Conservation (phyloP, 1,284 basidiomycete species). For the Microbotryum intermedium region DNA sequence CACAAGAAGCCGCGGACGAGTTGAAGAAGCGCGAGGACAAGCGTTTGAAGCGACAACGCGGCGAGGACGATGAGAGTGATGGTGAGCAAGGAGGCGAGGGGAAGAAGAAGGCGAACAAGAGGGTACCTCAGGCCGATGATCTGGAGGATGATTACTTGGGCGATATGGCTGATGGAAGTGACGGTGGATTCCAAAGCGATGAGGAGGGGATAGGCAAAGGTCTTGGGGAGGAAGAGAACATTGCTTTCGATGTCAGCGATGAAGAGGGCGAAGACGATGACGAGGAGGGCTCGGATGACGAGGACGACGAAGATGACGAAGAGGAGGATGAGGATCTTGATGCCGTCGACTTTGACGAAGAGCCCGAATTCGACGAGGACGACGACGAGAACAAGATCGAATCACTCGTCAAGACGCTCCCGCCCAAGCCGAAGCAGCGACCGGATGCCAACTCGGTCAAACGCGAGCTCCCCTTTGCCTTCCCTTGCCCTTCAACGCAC, state of each 20-base stretch:
- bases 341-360: conserved; percentile 36
- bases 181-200: conserved; percentile 30
- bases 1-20: conserved; percentile 75
- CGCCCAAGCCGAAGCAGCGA: conserved; percentile 9
- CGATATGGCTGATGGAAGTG: conserved; percentile 33
- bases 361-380: conserved; percentile 11
- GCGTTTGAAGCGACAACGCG: conserved; percentile 76
- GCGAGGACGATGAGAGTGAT: conserved; percentile 50
- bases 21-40: conserved; percentile 77
- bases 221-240: conserved; percentile 3
- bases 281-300: conserved; percentile 24
- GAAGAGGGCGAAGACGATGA: conserved; percentile 2
- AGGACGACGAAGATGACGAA: conserved; percentile 35
- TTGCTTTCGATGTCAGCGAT: neutral
- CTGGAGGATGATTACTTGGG: conserved; percentile 77
- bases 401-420: conserved; percentile 26
- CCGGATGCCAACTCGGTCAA: conserved; percentile 23
- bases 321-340: conserved; percentile 36
- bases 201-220: conserved; percentile 13
- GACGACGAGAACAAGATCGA: conserved; percentile 42
- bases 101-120: conserved; percentile 44
- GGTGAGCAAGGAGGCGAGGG: conserved; percentile 49
- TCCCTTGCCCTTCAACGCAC: conserved; percentile 76
- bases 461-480: conserved; percentile 40
- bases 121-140: conserved; percentile 60